phyloP scores from a whole-genome alignment of 179 eudicot genomes.

The Spinacia oleracea region DNA sequence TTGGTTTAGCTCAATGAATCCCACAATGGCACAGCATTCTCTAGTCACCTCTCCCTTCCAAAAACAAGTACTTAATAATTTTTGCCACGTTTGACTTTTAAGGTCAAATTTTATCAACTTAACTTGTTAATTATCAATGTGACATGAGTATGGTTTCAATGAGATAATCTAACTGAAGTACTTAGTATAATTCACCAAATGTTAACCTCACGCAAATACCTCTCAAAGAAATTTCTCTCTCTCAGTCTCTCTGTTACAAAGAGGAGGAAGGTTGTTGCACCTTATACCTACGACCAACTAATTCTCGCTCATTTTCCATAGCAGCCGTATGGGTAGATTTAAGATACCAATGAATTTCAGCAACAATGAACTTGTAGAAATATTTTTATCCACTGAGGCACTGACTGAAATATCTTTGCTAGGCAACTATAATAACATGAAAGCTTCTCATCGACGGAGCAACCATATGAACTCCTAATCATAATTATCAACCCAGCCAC shows the following conservation, averaged over 20 bases:
- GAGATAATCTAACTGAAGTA: not conserved
- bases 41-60: not conserved
- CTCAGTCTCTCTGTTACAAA: not conserved
- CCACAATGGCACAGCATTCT: no score
- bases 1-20: no score
- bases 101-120: not conserved
- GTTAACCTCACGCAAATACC: not conserved
- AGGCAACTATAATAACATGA: not conserved
- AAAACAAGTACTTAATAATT: not conserved
- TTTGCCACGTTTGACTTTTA: not conserved
- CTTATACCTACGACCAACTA: not conserved
- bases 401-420: not conserved
- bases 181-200: no score
- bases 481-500: not conserved
- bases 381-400: not conserved
- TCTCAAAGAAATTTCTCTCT: not conserved
- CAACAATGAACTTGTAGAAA: not conserved
- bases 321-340: not conserved
- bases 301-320: not conserved
- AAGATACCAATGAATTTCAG: not conserved
- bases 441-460: not conserved
- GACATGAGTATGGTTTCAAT: not conserved
- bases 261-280: not conserved
- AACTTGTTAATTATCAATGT: not conserved
- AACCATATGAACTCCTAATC: not conserved